phyloP scores from a whole-genome alignment of 257 asterid species.

The Cruciata laevipes region DNA sequence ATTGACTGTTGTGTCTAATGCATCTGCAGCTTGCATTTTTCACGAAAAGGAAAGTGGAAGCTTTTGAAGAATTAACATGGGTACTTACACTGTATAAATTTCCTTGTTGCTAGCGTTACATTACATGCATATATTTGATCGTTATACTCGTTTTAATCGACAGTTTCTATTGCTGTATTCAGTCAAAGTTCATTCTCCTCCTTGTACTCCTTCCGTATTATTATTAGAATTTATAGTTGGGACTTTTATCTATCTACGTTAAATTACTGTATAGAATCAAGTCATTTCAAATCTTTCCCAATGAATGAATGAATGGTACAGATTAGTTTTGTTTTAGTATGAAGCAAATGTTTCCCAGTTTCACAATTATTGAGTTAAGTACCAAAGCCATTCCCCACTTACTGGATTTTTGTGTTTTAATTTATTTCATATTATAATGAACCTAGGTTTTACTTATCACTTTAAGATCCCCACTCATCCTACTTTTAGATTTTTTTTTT shows the following conservation, averaged over 20 bases:
- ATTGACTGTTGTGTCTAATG: background rate
- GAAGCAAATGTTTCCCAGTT: no score
- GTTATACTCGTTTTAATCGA: background rate
- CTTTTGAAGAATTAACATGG: slow-evolving; percentile 76
- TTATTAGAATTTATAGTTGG: background rate
- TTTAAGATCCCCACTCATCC: no score
- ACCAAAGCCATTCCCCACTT: no score
- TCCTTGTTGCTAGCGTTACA: background rate
- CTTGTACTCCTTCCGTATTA: background rate
- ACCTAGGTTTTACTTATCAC: no score
- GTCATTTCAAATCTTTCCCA: no score
- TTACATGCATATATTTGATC: background rate
- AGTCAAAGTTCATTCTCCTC: background rate
- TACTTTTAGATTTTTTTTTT: no score
- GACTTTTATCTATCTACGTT: background rate
- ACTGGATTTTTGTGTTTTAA: no score
- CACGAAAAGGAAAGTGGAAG: slow-evolving; percentile 57
- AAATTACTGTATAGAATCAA: background rate
- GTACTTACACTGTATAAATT: slow-evolving; percentile 24
- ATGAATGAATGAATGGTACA: no score
- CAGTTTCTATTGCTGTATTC: background rate
- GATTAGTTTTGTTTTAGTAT: no score
- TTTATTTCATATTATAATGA: no score
- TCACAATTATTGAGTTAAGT: no score
- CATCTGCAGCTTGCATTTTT: slow-evolving; percentile 63